These are phyloP conservation scores for Boletus patriciae DNA, from an alignment of 768 basidiomycete species.

Conservation along the genomic window DNA sequence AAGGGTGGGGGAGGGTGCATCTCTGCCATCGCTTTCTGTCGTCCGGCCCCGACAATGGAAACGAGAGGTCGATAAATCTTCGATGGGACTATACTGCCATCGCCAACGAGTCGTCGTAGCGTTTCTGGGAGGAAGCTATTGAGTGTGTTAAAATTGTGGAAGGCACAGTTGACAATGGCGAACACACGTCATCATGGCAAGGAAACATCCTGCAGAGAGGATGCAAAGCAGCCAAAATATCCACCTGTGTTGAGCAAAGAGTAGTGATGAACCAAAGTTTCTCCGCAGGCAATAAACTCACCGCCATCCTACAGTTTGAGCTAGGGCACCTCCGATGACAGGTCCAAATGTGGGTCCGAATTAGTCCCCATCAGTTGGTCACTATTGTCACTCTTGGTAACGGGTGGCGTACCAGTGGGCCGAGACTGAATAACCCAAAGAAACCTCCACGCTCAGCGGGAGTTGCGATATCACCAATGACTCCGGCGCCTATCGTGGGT, in stretches of 20 bases:
- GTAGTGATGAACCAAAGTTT: neutral
- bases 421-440: slow-evolving; percentile 64
- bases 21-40: slow-evolving; percentile 4
- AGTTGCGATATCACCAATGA: slow-evolving; percentile 75
- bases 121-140: slow-evolving; percentile 26
- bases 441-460: slow-evolving; percentile 74
- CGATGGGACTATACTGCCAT: slow-evolving; percentile 31
- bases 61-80: slow-evolving; percentile 30
- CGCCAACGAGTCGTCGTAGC: slow-evolving; percentile 24
- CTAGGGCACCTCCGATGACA: slow-evolving; percentile 53
- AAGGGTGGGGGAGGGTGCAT: slow-evolving; percentile 23
- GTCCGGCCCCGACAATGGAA: slow-evolving; percentile 25
- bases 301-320: slow-evolving; percentile 66
- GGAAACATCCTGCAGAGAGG: slow-evolving; percentile 13
- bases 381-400: neutral
- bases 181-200: slow-evolving; percentile 16
- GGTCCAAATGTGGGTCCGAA: slow-evolving; percentile 55
- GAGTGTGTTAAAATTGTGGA: neutral
- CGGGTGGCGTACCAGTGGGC: slow-evolving; percentile 51
- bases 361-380: slow-evolving; percentile 26
- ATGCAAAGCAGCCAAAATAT: slow-evolving; percentile 26
- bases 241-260: slow-evolving; percentile 9
- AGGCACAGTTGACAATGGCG: neutral
- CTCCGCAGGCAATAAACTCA: slow-evolving; percentile 21
- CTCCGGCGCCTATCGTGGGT: slow-evolving; percentile 56